A percentile compares a stretch with the other conserved stretches of the same genome.
phyloP scores from a whole-genome alignment of 805 yeast species.

The Yamadazyma scolyti region DNA sequence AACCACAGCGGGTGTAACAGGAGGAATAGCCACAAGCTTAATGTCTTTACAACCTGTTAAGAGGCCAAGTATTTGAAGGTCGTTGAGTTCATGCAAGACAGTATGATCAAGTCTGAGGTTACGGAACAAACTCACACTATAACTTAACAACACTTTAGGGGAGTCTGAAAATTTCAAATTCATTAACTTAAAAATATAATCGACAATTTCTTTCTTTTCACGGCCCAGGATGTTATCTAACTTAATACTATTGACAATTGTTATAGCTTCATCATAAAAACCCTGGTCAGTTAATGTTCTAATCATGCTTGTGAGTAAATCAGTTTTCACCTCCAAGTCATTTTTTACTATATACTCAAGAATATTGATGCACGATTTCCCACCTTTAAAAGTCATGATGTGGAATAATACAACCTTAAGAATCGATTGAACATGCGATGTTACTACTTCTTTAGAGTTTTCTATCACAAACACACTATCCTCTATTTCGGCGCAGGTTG shows the following conservation, averaged over 20 bases:
- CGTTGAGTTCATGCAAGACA: constrained; percentile 20
- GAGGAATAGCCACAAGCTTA: constrained; percentile 7
- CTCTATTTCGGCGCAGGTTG: constrained; percentile 13
- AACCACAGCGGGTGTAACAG: constrained; percentile 10
- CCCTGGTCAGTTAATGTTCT: constrained; percentile 24
- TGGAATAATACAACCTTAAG: constrained; percentile 26
- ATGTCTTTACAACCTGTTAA: constrained; percentile 19
- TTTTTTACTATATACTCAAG: constrained; percentile 29
- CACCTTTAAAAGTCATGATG: constrained; percentile 36
- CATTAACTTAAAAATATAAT: constrained; percentile 31
- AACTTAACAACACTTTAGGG: constrained; percentile 36
- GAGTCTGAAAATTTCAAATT: constrained; percentile 23
- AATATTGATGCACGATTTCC: constrained; percentile 27
- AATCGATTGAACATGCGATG: constrained; percentile 22
- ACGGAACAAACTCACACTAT: constrained; percentile 26
- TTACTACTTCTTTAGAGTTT: constrained; percentile 13
- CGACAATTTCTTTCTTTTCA: constrained; percentile 19
- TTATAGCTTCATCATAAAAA: constrained; percentile 30
- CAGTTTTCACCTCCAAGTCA: constrained; percentile 20
- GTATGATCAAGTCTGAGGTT: constrained; percentile 4
- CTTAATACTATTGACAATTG: constrained; percentile 28
- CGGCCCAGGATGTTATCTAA: constrained; percentile 14
- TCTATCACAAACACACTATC: constrained; percentile 7
- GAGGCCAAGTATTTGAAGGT: constrained; percentile 22
- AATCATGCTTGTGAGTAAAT: constrained; percentile 24